Evolutionary conservation across 228 moss, liverwort and hornwort genomes (phyloP), one percentile per base, ranked within the genome.

Genomic region (Sphagnum magellanicum): DNA sequence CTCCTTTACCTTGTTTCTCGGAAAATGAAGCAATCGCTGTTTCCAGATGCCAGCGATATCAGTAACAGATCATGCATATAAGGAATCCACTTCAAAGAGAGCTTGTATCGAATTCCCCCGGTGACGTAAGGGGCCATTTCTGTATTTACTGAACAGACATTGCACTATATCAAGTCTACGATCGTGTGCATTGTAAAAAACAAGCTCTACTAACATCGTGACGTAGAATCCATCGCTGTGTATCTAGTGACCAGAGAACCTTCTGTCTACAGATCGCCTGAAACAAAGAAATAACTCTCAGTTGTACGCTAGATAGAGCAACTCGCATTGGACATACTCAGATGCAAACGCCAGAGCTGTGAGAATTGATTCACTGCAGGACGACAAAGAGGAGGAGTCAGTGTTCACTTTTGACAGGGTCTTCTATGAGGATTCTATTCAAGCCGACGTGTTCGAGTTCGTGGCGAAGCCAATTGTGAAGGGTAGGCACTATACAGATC

Each of bases 391-490:
- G 57, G 80, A 78, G 70, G 75, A 80, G 60, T 66, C 63, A 9
- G 71, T 61, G 48, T 87, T 82, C 73, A 77, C 74, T 51, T 85
- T 85, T 61, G 82, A 90, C 71, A 79, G 66, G 62, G 57, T 75
- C 10, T 83, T 84, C 69, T 84, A 83, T 46, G 73, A 84, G 60
- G 70, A 80, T 15, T 78, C 74, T 10, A 73, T 75, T 53, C 82
- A 84, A 67, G 71, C 46, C 51, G 72, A 82, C 6, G 69, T 90
- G 68, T 90, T 74, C 67, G 74, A 81, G 16, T 75, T 67, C 52
- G 78, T 83, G 8, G 87, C 84, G 52, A 68, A 79, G 75, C 79
- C 84, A 9, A 79, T 84, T 66, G 75, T 87, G 17, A 53, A 50
- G 74, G 75, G 86, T 86, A 50, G 11, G 57, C 16, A 55, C 1